Conservation (phyloP, 352 stramenopile species). For the Salisapilia sapeloensis region DNA sequence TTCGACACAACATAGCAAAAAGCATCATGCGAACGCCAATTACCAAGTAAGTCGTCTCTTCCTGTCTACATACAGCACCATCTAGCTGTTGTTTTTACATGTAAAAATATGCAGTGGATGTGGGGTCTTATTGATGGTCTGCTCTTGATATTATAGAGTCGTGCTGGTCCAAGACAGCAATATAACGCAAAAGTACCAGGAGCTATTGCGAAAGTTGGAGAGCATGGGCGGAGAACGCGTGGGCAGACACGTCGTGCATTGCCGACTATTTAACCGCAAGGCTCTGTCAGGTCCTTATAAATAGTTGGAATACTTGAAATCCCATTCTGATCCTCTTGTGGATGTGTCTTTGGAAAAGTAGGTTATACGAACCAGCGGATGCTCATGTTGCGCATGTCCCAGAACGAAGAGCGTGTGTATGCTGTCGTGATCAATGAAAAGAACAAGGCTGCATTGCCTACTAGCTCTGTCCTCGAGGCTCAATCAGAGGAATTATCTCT, state of each 20-base stretch:
- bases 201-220: slow-evolving; percentile 73
- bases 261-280: slow-evolving; percentile 77
- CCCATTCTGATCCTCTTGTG: background rate
- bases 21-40: too few relatives aligned
- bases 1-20: too few relatives aligned
- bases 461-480: slow-evolving; percentile 61
- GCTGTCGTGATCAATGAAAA: slow-evolving; percentile 70
- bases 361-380: slow-evolving; percentile 79
- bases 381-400: slow-evolving; percentile 81
- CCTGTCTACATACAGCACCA: too few relatives aligned
- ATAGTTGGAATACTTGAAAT: background rate
- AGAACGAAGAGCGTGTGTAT: slow-evolving; percentile 78
- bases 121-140: too few relatives aligned
- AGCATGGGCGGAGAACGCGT: slow-evolving; percentile 63
- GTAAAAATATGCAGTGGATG: too few relatives aligned
- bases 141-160: too few relatives aligned
- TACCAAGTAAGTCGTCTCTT: too few relatives aligned
- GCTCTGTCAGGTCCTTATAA: slow-evolving; percentile 26
- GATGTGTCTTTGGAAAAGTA: slow-evolving; percentile 13
- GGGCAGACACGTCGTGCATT: slow-evolving; percentile 69
- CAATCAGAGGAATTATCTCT: slow-evolving; percentile 57
- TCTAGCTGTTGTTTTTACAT: too few relatives aligned
- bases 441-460: slow-evolving; percentile 22
- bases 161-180: slow-evolving; percentile 69
- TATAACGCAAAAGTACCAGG: slow-evolving; percentile 75